phyloP scores from a whole-genome alignment of 2,329 filamentous ascomycete species.

The Berkeleyomyces rouxiae region DNA sequence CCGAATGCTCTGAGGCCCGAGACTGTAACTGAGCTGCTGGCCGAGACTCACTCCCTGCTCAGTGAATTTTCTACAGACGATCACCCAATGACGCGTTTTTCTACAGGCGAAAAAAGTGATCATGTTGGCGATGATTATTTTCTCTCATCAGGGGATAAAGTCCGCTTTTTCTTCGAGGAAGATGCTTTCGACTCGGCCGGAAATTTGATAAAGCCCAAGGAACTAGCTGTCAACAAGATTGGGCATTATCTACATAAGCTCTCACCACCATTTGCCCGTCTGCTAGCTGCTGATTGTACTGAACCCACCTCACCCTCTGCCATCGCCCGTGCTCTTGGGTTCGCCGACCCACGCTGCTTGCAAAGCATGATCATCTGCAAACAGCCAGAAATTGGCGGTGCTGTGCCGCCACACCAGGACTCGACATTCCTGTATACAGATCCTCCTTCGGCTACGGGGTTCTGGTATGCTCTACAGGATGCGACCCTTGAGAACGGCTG shows the following conservation, averaged over 20 bases:
- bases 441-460: constrained; percentile 77
- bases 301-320: constrained; percentile 30
- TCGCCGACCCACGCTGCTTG: constrained; percentile 56
- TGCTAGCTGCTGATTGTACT: constrained; percentile 36
- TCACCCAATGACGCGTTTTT: constrained; percentile 89
- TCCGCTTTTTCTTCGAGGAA: constrained; percentile 95
- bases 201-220: constrained; percentile 58
- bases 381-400: constrained; percentile 86
- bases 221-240: constrained; percentile 77
- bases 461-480: constrained; percentile 96
- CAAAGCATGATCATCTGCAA: constrained; percentile 99
- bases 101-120: constrained; percentile 55
- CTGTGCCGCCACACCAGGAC: constrained; percentile 83
- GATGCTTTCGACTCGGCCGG: constrained; percentile 60
- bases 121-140: constrained; percentile 96
- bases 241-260: constrained; percentile 60
- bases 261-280: constrained; percentile 46
- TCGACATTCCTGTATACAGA: constrained; percentile 83
- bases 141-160: constrained; percentile 71
- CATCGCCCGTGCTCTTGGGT: constrained; percentile 57
- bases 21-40: constrained; percentile 52
- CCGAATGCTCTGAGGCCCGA: constrained; percentile 52
- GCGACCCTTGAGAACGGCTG: constrained; percentile 76
- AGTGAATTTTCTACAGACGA: constrained; percentile 58
- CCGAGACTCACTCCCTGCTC: constrained; percentile 60